Evolutionary conservation across 108 stramenopile genomes (phyloP).

Genomic region (Discostella pseudostelligera): DNA sequence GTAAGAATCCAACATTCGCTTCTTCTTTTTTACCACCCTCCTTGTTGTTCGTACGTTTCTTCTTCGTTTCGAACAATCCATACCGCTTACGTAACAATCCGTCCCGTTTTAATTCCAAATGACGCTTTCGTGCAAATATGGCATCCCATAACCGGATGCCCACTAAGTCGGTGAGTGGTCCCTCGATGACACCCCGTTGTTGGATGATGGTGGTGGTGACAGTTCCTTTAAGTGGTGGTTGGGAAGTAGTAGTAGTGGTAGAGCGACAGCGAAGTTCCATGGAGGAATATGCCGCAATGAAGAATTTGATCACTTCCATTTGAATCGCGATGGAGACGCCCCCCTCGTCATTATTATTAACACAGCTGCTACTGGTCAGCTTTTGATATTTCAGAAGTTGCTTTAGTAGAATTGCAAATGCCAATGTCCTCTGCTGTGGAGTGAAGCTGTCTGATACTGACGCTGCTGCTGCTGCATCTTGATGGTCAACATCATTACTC

Average conservation of each 20-base stretch:
- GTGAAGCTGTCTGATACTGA: neutral
- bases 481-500: neutral
- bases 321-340: neutral
- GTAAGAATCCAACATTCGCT: constrained; percentile 19
- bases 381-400: constrained; percentile 3
- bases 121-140: constrained; percentile 12
- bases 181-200: constrained; percentile 14
- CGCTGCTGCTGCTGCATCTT: neutral
- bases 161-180: constrained; percentile 30
- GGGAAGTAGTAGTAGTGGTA: neutral
- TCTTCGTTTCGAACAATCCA: constrained; percentile 22
- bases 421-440: neutral
- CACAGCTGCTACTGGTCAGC: no score
- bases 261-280: constrained; percentile 32
- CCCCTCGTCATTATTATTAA: neutral
- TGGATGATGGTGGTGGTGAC: neutral
- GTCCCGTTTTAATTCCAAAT: constrained; percentile 31
- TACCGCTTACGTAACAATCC: constrained; percentile 37
- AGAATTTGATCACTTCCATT: constrained; percentile 25
- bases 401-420: constrained; percentile 16
- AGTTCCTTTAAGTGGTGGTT: neutral
- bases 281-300: constrained; percentile 33
- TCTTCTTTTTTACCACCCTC: neutral
- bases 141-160: constrained; percentile 33
- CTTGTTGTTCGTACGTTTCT: neutral